Percentiles rank a stretch among this genome's conserved stretches.
Evolutionary conservation across 2,329 filamentous ascomycete genomes (phyloP).

Genomic region (Penicillium janthinellum): DNA sequence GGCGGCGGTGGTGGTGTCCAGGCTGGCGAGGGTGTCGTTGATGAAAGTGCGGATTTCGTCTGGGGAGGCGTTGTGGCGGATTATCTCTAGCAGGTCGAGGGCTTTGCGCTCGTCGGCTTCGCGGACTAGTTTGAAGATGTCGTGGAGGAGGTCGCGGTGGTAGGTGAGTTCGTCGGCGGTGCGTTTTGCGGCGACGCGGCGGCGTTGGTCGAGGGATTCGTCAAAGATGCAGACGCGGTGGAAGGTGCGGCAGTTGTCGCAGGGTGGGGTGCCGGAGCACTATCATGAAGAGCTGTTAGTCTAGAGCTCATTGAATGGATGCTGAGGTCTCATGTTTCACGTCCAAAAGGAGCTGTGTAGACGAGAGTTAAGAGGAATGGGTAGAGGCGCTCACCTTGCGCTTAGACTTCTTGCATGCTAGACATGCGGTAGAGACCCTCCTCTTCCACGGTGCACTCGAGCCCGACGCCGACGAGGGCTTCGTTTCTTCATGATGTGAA

Average conservation of each 20-base stretch:
- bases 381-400: slow-evolving; percentile 33
- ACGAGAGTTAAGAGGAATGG: not conserved
- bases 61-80: slow-evolving; percentile 37
- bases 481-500: slow-evolving; percentile 12
- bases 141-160: slow-evolving; percentile 42
- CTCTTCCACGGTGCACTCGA: slow-evolving; percentile 33
- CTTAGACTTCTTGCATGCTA: slow-evolving; percentile 46
- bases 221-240: slow-evolving; percentile 56
- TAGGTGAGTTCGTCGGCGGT: slow-evolving; percentile 45
- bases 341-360: not conserved
- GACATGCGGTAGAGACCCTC: slow-evolving; percentile 43
- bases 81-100: slow-evolving; percentile 36
- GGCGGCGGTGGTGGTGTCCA: slow-evolving; percentile 7
- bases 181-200: slow-evolving; percentile 43
- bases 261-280: slow-evolving; percentile 43
- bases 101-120: slow-evolving; percentile 35
- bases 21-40: slow-evolving; percentile 30
- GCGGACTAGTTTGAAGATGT: slow-evolving; percentile 39
- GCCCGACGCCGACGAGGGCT: not conserved
- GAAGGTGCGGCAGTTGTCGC: slow-evolving; percentile 42
- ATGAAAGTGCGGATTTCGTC: slow-evolving; percentile 42
- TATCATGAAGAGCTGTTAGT: not conserved
- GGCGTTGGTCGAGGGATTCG: slow-evolving; percentile 58
- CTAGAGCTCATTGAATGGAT: slow-evolving; percentile 12
- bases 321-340: no score